Percentiles rank a stretch among this genome's conserved stretches.
phyloP scores from a whole-genome alignment of 2,329 filamentous ascomycete genomes.

The Claviceps humidiphila region DNA sequence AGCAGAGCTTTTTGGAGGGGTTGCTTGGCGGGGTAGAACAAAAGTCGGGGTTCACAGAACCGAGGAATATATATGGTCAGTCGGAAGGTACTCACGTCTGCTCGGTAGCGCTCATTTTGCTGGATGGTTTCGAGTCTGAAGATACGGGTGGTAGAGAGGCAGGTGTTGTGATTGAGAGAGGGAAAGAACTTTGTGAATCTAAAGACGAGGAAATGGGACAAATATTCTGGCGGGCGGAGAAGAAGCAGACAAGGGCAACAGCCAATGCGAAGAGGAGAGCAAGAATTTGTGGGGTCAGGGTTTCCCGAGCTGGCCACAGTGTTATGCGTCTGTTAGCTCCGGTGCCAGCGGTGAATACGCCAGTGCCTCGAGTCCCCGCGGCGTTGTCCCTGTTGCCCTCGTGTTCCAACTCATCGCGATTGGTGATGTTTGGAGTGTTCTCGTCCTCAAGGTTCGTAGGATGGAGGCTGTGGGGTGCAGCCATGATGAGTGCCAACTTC shows the following conservation, averaged over 20 bases:
- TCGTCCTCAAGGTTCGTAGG: neutral
- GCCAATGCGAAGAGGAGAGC: constrained; percentile 25
- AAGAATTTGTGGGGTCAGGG: constrained; percentile 31
- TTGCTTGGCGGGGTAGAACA: constrained; percentile 20
- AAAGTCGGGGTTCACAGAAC: neutral
- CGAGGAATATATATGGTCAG: too few species aligned
- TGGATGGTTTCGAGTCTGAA: constrained; percentile 16
- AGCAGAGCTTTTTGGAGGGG: constrained; percentile 10
- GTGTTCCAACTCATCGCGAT: neutral
- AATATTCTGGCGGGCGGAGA: constrained; percentile 7
- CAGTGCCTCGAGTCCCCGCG: too few species aligned
- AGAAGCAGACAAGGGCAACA: constrained; percentile 17
- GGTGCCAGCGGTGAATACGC: neutral
- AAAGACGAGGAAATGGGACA: constrained; percentile 16
- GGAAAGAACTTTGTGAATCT: constrained; percentile 14
- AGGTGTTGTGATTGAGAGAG: constrained; percentile 11
- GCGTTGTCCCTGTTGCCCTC: neutral
- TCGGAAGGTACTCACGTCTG: constrained; percentile 56
- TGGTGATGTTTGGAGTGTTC: constrained; percentile 4
- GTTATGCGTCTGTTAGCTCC: neutral
- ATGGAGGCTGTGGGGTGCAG: constrained; percentile 2
- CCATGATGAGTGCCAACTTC: constrained; percentile 2
- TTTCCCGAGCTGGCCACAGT: constrained; percentile 20
- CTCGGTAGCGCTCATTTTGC: constrained; percentile 59
- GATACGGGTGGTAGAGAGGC: constrained; percentile 15